Evolutionary conservation across 371 early-diverging fungal species (phyloP), one percentile per base, ranked within the genome.

Genomic region (Lichtheimia corymbifera): DNA sequence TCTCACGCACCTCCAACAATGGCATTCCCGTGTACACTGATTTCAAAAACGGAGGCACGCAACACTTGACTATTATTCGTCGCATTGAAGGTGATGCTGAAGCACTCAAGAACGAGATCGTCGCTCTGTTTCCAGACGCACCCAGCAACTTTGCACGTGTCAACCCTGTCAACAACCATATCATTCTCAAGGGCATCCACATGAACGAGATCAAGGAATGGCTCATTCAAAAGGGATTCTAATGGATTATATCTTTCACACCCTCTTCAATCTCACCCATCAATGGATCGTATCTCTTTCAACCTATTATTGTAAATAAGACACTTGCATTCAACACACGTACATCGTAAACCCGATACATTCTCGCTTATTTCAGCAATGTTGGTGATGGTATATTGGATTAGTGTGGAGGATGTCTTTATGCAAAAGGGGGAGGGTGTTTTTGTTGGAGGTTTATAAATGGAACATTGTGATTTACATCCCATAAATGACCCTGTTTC

Each of bases 1-100:
- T 91, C 14, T 49, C 68, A 47, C 83, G 91, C 58, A 88, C 91
- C 1, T 56, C 68, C 53, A 83, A 83, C 71, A 71, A 86, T 65
- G 71, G 73, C 43, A 74, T 89, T 42, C 90, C 94, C 14, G 86
- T 91, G 5, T 93, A 92, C 70, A 74, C 82, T 4, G 91, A 93
- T 44, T 68, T 85, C 59, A 87, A 84, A 64, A 91, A 90, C 69
- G 88, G 87, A 15, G 65, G 84, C 15, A 87, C 90, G 12, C 81
- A 85, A 56, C 70, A 73, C 44, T 74, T 82, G 61, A 93, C 93
- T 2, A 70, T 88, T 49, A 74, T 94, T 50, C 85, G 91, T 55
- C 84, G 90, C 53, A 80, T 94, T 28, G 79, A 88, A 58, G 95
- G 95, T 20, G 83, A 91, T 64, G 62, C 84, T 7, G 64, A 83